Conservation (phyloP, 2,329 filamentous ascomycete species). For the Colletotrichum shisoi region DNA sequence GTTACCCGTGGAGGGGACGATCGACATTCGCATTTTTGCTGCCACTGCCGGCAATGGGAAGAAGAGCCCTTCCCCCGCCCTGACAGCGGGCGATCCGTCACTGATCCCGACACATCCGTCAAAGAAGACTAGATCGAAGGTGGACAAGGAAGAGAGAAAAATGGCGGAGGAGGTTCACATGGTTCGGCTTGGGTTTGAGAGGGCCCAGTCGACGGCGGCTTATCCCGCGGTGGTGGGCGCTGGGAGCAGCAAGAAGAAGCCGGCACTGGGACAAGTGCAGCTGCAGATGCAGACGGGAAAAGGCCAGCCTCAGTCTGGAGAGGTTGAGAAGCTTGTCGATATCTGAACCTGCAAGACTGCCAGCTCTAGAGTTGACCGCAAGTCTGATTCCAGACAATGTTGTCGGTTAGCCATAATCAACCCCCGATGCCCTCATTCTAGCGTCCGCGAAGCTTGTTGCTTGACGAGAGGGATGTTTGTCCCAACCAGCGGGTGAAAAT, state of each 20-base stretch:
- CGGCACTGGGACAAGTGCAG: neutral
- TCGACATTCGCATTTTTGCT: conserved; percentile 34
- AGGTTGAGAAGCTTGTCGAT: conserved; percentile 33
- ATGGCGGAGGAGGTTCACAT: conserved; percentile 27
- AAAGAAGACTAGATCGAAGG: conserved; percentile 19
- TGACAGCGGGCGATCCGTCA: neutral
- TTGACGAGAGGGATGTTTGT: neutral
- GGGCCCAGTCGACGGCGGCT: conserved; percentile 8
- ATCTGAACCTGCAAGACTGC: conserved; percentile 8
- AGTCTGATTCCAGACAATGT: neutral
- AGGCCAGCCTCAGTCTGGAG: neutral
- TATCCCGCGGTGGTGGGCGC: neutral
- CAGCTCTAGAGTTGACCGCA: too few species aligned
- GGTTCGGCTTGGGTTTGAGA: conserved; percentile 21
- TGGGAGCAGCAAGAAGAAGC: conserved; percentile 15
- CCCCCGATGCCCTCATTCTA: neutral
- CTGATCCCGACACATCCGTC: neutral
- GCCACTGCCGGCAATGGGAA: conserved; percentile 2
- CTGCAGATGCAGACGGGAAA: neutral
- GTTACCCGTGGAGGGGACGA: conserved; percentile 25
- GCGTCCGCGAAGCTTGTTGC: neutral
- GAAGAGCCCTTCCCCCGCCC: conserved; percentile 14
- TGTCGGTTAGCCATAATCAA: neutral
- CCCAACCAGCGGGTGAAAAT: neutral
- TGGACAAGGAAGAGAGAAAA: conserved; percentile 18